Evolutionary conservation across 2,329 filamentous ascomycete species (phyloP).

Genomic region (Colletotrichum incanum): DNA sequence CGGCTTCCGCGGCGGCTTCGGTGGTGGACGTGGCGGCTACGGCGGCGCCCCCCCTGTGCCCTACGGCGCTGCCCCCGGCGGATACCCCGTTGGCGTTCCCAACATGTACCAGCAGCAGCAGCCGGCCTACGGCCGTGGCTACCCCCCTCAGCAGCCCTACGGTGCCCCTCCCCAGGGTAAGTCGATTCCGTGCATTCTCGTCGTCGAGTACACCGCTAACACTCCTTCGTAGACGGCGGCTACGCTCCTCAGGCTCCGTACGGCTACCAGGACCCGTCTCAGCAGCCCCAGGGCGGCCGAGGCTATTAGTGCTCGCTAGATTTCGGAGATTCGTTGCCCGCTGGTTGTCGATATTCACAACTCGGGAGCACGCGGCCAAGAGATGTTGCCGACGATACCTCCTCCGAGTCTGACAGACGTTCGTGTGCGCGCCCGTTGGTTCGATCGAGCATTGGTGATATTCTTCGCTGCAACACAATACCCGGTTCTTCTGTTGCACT

Average conservation of each 20-base stretch:
- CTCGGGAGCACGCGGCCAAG: conserved; percentile 37
- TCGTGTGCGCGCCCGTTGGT: conserved; percentile 44
- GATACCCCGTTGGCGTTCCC: conserved; percentile 55
- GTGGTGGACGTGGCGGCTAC: conserved; percentile 56
- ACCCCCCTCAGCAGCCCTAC: conserved; percentile 56
- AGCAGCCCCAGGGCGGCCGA: conserved; percentile 53
- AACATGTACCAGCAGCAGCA: conserved; percentile 53
- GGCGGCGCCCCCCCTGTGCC: conserved; percentile 51
- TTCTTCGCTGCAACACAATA: conserved; percentile 46
- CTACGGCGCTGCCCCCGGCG: conserved; percentile 48
- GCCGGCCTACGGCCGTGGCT: conserved; percentile 63
- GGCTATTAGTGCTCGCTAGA: conserved; percentile 57
- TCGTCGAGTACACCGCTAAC: not conserved
- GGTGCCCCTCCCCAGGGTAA: conserved; percentile 55
- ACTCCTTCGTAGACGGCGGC: conserved; percentile 20
- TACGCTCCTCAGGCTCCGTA: conserved; percentile 50
- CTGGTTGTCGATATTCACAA: conserved; percentile 39
- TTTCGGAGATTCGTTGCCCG: conserved; percentile 44
- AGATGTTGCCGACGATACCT: conserved; percentile 42
- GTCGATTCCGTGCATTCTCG: conserved; percentile 48
- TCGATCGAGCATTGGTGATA: conserved; percentile 46
- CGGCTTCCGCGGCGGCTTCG: conserved; percentile 61
- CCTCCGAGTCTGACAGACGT: conserved; percentile 44
- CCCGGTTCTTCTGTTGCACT: conserved; percentile 46
- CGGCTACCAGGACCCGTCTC: conserved; percentile 64